phyloP scores from a whole-genome alignment of 1,284 basidiomycete species.

The Cryptococcus sp. region DNA sequence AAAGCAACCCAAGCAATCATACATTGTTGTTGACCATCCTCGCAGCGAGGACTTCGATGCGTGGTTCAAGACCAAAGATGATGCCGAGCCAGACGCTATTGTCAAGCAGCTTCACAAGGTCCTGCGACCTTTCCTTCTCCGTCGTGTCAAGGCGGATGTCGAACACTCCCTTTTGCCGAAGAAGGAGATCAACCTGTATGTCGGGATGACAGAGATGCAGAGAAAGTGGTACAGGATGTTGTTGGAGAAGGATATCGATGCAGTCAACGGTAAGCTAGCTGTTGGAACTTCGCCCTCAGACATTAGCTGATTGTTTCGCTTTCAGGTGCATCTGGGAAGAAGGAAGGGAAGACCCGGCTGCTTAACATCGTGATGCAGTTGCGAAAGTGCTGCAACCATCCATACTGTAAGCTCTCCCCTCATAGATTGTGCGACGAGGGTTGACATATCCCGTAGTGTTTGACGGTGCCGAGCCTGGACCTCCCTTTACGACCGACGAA shows the following conservation, averaged over 20 bases:
- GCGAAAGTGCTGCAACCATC: slow-evolving; percentile 62
- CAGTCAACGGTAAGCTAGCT: slow-evolving; percentile 75
- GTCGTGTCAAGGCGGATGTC: slow-evolving; percentile 95
- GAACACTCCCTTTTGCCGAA: slow-evolving; percentile 96
- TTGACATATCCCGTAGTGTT: slow-evolving; percentile 43
- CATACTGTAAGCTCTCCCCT: slow-evolving; percentile 54
- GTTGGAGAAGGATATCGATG: slow-evolving; percentile 97
- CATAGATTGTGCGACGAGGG: not conserved
- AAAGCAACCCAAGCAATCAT: not conserved
- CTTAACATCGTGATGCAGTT: slow-evolving; percentile 99
- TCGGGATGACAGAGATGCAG: slow-evolving; percentile 98
- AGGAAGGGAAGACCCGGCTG: slow-evolving; percentile 95
- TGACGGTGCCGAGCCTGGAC: slow-evolving; percentile 78
- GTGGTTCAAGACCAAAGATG: slow-evolving; percentile 76
- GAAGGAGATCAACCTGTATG: slow-evolving; percentile 99
- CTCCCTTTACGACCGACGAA: slow-evolving; percentile 97
- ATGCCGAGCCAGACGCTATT: slow-evolving; percentile 75
- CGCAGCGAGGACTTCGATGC: slow-evolving; percentile 79
- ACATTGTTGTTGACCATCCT: not conserved
- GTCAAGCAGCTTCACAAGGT: slow-evolving; percentile 98
- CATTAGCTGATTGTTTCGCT: slow-evolving; percentile 8
- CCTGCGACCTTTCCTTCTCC: slow-evolving; percentile 87
- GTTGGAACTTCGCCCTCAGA: too few relatives aligned
- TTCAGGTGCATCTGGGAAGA: slow-evolving; percentile 84
- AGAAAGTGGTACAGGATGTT: slow-evolving; percentile 96